A percentile compares a stretch with the other conserved stretches of the same genome.
Evolutionary conservation across 306 rosid species (phyloP).

Genomic region (Corylus heterophylla): DNA sequence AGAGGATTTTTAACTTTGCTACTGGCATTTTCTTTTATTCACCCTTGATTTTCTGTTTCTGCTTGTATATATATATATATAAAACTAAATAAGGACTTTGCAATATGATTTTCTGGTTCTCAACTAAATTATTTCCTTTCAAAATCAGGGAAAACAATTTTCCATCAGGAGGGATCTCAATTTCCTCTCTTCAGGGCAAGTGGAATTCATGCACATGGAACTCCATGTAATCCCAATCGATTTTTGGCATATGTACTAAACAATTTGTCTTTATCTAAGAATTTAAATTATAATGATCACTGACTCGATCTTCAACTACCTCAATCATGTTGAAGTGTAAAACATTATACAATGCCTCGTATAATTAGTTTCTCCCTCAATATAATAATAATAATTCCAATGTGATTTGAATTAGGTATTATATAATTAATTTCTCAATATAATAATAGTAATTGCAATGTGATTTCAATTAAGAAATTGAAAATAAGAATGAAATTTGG

Average conservation of each 20-base stretch:
- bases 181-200: background rate
- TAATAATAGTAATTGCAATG: background rate
- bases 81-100: too few relatives aligned
- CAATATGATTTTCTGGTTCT: too few relatives aligned
- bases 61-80: too few relatives aligned
- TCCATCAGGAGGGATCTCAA: background rate
- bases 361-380: background rate
- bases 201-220: background rate
- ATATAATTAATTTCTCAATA: background rate
- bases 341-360: background rate
- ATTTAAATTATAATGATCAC: background rate
- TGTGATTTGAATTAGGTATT: too few relatives aligned
- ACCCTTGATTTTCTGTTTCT: too few relatives aligned
- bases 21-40: too few relatives aligned
- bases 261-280: background rate
- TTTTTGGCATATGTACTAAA: conserved; percentile 16
- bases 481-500: background rate
- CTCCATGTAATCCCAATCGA: background rate
- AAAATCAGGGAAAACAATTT: background rate
- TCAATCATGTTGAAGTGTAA: conserved; percentile 10
- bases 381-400: background rate
- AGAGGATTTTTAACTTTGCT: too few relatives aligned
- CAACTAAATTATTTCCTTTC: too few relatives aligned
- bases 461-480: background rate
- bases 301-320: conserved; percentile 26